Evolutionary conservation across 371 early-diverging fungal genomes (phyloP), one percentile per base, ranked within the genome.

Genomic region (Zychaea mexicana): DNA sequence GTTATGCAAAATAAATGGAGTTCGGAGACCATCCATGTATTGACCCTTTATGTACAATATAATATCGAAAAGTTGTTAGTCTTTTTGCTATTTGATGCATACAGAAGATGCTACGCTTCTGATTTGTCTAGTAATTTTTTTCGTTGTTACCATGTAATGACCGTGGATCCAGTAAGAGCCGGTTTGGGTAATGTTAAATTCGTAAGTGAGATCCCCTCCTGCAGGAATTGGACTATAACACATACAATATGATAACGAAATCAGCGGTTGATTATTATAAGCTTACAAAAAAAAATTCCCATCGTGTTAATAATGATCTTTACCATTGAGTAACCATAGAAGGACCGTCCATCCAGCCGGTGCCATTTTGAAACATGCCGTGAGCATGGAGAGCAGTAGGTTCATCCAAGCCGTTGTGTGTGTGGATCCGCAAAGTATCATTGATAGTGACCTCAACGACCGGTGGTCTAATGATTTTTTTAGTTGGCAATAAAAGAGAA

Each of bases 91-190:
- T n/a, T n/a, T n/a, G n/a, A n/a, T n/a, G n/a, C n/a, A n/a, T n/a
- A n/a, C n/a, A n/a, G n/a, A n/a, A n/a, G n/a, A n/a, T n/a, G n/a
- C n/a, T n/a, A n/a, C n/a, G n/a, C n/a, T n/a, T n/a, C n/a, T n/a
- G n/a, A n/a, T n/a, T n/a, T n/a, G n/a, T n/a, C n/a, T n/a, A n/a
- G n/a, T n/a, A n/a, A n/a, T n/a, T n/a, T n/a, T n/a, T n/a, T n/a
- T n/a, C n/a, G n/a, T n/a, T n/a, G n/a, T n/a, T 73, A 77, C 74
- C 73, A 69, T 76, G 36, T 60, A 79, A 68, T 93, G 92, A 15
- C 84, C 82, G 54, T 94, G 94, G 61, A 85, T 84, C 92, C 92
- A 92, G 77, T 82, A 92, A 13, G 91, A 89, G 4, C 94, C 93
- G 17, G 74, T 61, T 66, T 92, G 90, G 10, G 81, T 67, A 47